Conservation (phyloP, 805 yeast species). For the Phaffomyces opuntiae region DNA sequence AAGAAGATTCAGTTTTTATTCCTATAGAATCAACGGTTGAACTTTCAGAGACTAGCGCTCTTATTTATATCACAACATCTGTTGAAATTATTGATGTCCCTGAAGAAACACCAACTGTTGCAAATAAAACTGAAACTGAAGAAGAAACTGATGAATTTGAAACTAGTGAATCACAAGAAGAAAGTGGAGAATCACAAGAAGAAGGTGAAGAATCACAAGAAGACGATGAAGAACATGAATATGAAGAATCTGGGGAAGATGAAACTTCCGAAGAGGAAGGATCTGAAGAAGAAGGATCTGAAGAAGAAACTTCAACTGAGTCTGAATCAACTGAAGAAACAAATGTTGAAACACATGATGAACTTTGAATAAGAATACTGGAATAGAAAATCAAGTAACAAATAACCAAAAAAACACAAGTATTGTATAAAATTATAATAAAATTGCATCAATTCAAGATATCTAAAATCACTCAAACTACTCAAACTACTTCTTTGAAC, state of each 20-base stretch:
- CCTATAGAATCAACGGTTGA: no score
- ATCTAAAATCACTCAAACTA: no score
- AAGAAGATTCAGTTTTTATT: neutral
- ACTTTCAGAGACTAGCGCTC: no score
- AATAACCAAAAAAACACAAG: neutral
- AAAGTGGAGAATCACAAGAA: neutral
- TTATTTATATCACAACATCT: no score
- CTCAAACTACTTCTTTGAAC: no score
- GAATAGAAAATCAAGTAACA: neutral
- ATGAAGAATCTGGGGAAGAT: neutral
- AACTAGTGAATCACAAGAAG: neutral
- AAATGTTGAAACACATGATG: slow-evolving; percentile 6
- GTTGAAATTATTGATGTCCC: no score
- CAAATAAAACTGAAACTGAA: no score
- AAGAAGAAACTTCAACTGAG: neutral
- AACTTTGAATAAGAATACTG: slow-evolving; percentile 6
- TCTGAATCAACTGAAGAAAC: neutral
- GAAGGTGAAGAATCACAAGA: no score
- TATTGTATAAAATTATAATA: no score
- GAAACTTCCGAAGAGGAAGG: neutral
- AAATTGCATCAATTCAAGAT: no score
- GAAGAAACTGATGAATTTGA: neutral
- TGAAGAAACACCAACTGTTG: no score
- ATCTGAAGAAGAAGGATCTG: neutral
- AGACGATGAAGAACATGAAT: neutral